Percentiles rank a stretch among this genome's conserved stretches.
Evolutionary conservation across 805 yeast species (phyloP).

Genomic region (Babjeviella inositovora): DNA sequence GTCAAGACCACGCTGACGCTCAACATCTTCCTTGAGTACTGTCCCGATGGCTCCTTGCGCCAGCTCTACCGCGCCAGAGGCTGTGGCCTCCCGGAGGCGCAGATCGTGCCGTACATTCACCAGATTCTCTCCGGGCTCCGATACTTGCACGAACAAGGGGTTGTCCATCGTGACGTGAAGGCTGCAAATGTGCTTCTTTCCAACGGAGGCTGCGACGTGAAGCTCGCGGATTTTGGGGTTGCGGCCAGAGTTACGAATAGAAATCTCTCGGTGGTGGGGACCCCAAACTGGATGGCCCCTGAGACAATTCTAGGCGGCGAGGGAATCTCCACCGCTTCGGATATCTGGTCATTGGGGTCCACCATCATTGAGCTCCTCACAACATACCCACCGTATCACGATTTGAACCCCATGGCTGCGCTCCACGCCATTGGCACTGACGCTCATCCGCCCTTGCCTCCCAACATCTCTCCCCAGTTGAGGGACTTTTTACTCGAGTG

Average conservation of each 20-base stretch:
- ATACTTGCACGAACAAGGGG: constrained; percentile 57
- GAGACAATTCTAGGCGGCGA: constrained; percentile 70
- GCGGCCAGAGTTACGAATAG: constrained; percentile 30
- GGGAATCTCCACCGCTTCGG: constrained; percentile 80
- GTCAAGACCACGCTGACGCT: constrained; percentile 34
- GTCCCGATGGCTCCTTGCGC: constrained; percentile 51
- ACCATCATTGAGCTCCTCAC: constrained; percentile 78
- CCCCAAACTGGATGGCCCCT: constrained; percentile 99
- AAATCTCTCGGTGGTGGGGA: constrained; percentile 44
- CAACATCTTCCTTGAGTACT: constrained; percentile 47
- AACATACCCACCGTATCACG: constrained; percentile 77
- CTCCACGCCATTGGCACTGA: constrained; percentile 74
- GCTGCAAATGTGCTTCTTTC: constrained; percentile 59
- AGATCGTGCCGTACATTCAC: constrained; percentile 28
- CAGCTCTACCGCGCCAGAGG: constrained; percentile 28
- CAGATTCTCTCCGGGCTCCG: constrained; percentile 45
- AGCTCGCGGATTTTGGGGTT: constrained; percentile 68
- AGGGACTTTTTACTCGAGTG: constrained; percentile 51
- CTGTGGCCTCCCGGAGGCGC: constrained; percentile 37
- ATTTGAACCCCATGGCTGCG: constrained; percentile 62
- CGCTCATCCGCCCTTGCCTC: constrained; percentile 55
- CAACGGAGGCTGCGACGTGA: constrained; percentile 42
- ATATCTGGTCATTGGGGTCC: constrained; percentile 92
- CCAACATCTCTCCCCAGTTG: constrained; percentile 19
- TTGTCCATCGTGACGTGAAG: constrained; percentile 65